Percentiles rank a stretch among this genome's conserved stretches.
Evolutionary conservation across 371 early-diverging fungal species (phyloP).

Genomic region (Haplosporangium sp.): DNA sequence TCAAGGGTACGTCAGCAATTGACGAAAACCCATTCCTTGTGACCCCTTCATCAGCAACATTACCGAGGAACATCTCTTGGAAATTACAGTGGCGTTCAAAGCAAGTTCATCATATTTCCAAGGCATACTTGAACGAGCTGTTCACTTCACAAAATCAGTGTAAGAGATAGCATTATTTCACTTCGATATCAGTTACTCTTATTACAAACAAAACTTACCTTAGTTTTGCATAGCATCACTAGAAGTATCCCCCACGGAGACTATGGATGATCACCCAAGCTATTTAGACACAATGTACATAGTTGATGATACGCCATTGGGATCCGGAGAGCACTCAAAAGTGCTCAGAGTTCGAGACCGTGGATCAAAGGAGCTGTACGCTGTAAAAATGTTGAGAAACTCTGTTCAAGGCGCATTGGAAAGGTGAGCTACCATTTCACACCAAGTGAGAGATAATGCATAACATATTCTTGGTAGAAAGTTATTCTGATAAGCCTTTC

Average conservation of each 20-base stretch:
- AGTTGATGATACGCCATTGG: neutral
- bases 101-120: neutral
- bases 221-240: neutral
- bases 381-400: constrained; percentile 5
- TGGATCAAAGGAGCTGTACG: neutral
- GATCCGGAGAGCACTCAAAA: neutral
- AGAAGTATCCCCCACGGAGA: neutral
- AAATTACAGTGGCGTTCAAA: neutral
- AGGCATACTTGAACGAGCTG: neutral
- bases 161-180: neutral
- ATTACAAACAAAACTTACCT: neutral
- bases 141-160: neutral
- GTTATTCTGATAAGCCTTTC: neutral
- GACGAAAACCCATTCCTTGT: constrained; percentile 2
- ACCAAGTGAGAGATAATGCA: neutral
- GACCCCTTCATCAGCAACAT: neutral
- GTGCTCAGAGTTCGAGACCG: neutral
- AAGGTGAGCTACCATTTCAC: neutral
- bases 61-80: neutral
- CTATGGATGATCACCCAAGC: neutral
- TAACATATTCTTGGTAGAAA: neutral
- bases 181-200: neutral
- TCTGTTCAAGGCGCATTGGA: neutral
- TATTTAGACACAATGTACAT: constrained; percentile 1
- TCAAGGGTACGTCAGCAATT: neutral